Evolutionary conservation across 805 yeast genomes (phyloP), one percentile per base, ranked within the genome.

Genomic region (Ogataea pignaliae): DNA sequence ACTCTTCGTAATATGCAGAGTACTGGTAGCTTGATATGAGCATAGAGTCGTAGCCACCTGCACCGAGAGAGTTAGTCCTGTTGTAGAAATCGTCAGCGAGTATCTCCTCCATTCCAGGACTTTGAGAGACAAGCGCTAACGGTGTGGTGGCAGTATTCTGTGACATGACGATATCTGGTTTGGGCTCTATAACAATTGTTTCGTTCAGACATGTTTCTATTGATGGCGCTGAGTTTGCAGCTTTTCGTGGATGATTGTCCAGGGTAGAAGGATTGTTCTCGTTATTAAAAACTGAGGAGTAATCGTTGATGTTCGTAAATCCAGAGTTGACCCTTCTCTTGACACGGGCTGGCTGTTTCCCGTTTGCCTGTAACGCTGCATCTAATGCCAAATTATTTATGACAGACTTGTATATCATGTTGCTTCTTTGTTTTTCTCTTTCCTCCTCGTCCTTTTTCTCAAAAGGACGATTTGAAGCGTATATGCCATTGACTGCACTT

Each of bases 321-420:
- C 48, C 57, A 10, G 53, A 35, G 7, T 47, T 48, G 34, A 51
- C 43, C 28, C 40, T 46, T 29, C 38, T 38, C 17, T 40, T 28
- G 14, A 50, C 33, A 37, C 40, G 36, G n/a, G 45, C 26, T 12
- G 44, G 45, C 1, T 36, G 43, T 2, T 41, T 34, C 6, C 71
- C 71, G 21, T 63, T 65, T 2, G 71, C 69, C 16, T 63, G 48
- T 34, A 64, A 40, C 1, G 73, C 73, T 3, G 73, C 73, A 36
- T 61, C 63, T 36, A 68, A 51, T 1, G 72, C 66, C 0, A 64
- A 55, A 28, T 64, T 69, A 51, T 68, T 67, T 54, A 68, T 54
- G 9, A 66, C 55, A 3, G 59, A 56, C 36, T 51, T 59, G 63
- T 68, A 64, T 1, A 21, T 21, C 26, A 21, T 21, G 26, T 21